Evolutionary conservation across 2,329 filamentous ascomycete genomes (phyloP), one percentile per base, ranked within the genome.

Genomic region (Magnaporthales sp.): DNA sequence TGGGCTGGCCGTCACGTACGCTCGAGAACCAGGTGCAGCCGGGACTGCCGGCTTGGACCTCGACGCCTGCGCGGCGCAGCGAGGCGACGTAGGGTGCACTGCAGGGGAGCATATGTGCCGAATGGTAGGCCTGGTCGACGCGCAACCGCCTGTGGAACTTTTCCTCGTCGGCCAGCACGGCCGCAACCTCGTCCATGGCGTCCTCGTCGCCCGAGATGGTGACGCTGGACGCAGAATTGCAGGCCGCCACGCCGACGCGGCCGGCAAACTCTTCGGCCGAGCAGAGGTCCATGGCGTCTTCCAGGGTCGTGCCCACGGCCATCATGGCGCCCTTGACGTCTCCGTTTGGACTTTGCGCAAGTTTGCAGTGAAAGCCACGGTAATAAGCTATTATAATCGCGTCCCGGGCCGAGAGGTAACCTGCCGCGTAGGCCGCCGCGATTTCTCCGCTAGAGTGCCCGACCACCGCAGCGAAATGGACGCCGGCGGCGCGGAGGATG

Each of bases 361-460:
- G n/a, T 15, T 30, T 30, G 24, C 24, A 61, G 30, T 32, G 63
- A 11, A 65, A 29, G n/a, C 66, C 72, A 38, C 67, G 74, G 68
- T 67, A 70, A 64, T 71, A 70, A 22, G 71, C 70, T 11, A 71
- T 66, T n/a, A 64, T 29, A 26, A 72, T 70, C 7, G 72, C 72
- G n/a, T 68, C 66, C 26, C 66, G 24, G 1, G 61, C 24, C 3
- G 68, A 67, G 1, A 77, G 69, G 4, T 70, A 67, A 0, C 79
- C 77, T 0, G 75, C 73, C 0, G 79, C 77, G 63, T 81, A 81
- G 0, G 80, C 79, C 1, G 80, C 80, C 0, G 75, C 80, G 30
- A 82, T 79, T 67, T 82, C 80, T 1, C 80, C 80, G 3, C 71
- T 74, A 0, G 77, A 80, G 67, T 83, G 80, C 0, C 80, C 80